phyloP scores from a whole-genome alignment of 2,329 filamentous ascomycete genomes.

The Sclerotinia trifoliorum region DNA sequence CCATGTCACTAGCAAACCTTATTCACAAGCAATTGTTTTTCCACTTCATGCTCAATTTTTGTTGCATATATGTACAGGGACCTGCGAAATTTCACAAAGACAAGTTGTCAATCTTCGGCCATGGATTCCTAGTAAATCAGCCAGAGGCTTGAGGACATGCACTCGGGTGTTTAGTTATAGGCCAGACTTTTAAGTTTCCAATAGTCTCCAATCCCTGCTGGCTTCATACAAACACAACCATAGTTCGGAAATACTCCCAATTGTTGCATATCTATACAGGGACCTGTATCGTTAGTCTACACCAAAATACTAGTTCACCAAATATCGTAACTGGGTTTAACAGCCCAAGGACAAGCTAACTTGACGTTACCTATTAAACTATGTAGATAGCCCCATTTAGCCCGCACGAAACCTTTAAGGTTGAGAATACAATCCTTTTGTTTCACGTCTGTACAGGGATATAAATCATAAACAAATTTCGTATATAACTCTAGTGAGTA shows the following conservation, averaged over 20 bases:
- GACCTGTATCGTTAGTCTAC: not conserved
- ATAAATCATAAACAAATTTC: too few species aligned
- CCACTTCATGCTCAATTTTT: too few species aligned
- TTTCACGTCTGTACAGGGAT: too few species aligned
- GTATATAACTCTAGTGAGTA: too few species aligned
- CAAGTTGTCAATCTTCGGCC: not conserved
- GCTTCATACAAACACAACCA: not conserved
- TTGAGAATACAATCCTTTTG: too few species aligned
- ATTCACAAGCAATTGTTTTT: too few species aligned
- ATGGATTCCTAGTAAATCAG: not conserved
- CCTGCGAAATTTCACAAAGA: too few species aligned
- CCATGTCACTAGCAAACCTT: not conserved
- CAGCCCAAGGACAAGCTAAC: not conserved
- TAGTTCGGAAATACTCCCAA: not conserved
- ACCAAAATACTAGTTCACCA: not conserved
- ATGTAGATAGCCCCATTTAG: not conserved
- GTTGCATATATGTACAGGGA: not conserved
- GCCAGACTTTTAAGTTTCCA: not conserved
- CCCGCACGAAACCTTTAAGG: not conserved
- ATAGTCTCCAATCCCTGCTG: not conserved
- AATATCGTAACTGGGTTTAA: not conserved
- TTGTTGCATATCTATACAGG: not conserved
- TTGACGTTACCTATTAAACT: not conserved
- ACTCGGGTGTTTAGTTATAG: not conserved
- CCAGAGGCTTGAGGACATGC: not conserved